Evolutionary conservation across 2,329 filamentous ascomycete species (phyloP).

Genomic region (Cladophialophora exuberans): DNA sequence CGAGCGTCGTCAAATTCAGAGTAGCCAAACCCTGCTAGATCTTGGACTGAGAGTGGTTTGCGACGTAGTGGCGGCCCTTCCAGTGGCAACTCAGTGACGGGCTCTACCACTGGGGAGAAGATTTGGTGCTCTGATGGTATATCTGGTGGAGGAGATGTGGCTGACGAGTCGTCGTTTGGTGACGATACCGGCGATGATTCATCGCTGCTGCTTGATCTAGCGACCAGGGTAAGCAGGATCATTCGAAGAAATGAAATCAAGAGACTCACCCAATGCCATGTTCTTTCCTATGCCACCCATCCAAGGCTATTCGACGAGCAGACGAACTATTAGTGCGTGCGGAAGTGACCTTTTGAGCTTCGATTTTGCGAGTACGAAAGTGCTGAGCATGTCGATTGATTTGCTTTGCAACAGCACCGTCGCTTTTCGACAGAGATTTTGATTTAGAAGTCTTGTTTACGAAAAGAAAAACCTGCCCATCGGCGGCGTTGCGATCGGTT

Average conservation of each 20-base stretch:
- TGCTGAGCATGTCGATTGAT: constrained; percentile 31
- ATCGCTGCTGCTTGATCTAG: too few species aligned
- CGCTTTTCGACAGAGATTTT: constrained; percentile 30
- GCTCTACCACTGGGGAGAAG: background rate
- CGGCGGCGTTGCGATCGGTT: constrained; percentile 9
- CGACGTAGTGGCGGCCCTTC: background rate
- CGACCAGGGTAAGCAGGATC: background rate
- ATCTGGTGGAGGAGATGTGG: constrained; percentile 3
- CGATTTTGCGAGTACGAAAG: constrained; percentile 26
- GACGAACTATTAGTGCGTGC: constrained; percentile 26
- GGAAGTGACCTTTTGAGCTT: constrained; percentile 22
- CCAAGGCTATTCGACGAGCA: constrained; percentile 27
- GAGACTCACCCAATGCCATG: constrained; percentile 15
- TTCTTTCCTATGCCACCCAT: constrained; percentile 29
- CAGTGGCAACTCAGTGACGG: background rate
- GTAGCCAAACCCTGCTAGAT: constrained; percentile 1
- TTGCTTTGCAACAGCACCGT: constrained; percentile 27
- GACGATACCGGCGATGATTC: constrained; percentile 18
- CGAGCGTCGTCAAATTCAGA: background rate
- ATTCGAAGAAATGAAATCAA: too few species aligned
- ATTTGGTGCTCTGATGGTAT: background rate
- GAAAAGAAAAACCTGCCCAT: constrained; percentile 26
- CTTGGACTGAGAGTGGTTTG: constrained; percentile 1
- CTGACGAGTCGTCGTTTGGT: constrained; percentile 6
- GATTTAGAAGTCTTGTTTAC: constrained; percentile 30